Evolutionary conservation across 108 stramenopile genomes (phyloP).

Genomic region (Nitzschia sp.): DNA sequence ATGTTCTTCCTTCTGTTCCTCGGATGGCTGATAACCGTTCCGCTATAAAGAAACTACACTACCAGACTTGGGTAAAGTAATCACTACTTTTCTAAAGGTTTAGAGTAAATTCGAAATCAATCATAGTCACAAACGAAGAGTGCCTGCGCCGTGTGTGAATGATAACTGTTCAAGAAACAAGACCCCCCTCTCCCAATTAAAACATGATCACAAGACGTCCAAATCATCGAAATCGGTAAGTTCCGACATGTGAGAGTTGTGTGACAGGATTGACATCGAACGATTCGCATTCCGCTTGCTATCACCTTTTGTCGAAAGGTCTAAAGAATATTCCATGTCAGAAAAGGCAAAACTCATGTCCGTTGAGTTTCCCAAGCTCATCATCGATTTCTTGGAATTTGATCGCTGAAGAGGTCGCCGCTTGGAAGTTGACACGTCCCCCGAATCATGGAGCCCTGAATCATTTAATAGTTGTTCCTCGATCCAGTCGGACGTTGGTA

Average conservation of each 20-base stretch:
- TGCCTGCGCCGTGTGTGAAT: no score
- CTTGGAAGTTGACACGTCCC: not conserved
- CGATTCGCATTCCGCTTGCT: not conserved
- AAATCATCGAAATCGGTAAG: conserved; percentile 21
- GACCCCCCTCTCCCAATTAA: no score
- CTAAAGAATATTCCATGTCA: conserved; percentile 17
- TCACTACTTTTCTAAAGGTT: no score
- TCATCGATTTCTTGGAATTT: conserved; percentile 12
- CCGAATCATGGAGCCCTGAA: not conserved
- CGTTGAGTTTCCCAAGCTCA: conserved; percentile 8
- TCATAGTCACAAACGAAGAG: no score
- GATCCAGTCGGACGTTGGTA: conserved; percentile 9
- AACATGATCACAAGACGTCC: no score
- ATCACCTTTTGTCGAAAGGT: conserved; percentile 1
- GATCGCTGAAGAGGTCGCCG: conserved; percentile 1
- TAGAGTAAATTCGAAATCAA: no score
- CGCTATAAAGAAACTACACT: no score
- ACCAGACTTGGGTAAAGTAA: no score
- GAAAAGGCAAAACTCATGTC: conserved; percentile 23
- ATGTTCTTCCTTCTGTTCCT: not conserved
- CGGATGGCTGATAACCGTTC: not conserved
- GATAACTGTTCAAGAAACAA: no score
- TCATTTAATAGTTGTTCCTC: not conserved
- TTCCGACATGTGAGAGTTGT: conserved; percentile 10
- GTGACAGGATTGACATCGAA: conserved; percentile 15